Percentiles rank a stretch among this genome's conserved stretches.
phyloP scores from a whole-genome alignment of 257 asterid species.

The Coffea canephora region DNA sequence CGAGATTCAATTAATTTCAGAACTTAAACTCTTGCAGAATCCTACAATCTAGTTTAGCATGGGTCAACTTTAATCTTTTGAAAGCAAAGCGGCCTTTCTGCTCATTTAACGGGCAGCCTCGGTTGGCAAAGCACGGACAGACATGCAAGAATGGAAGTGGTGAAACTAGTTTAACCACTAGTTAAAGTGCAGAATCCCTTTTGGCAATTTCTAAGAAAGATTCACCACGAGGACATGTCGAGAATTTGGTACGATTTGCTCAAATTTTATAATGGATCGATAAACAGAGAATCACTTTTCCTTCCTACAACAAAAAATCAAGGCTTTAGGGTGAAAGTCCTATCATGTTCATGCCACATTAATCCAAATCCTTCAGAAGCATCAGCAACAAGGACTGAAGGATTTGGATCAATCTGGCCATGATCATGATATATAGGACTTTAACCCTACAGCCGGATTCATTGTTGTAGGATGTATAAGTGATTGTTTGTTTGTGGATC shows the following conservation, averaged over 20 bases:
- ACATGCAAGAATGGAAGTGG: neutral
- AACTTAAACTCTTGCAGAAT: neutral
- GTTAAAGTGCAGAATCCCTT: conserved; percentile 6
- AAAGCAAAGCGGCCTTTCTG: neutral
- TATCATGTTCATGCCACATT: too few species aligned
- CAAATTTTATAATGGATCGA: neutral
- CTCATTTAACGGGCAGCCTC: neutral
- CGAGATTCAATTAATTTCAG: too few species aligned
- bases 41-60: neutral
- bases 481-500: too few species aligned
- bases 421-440: too few species aligned
- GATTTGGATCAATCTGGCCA: too few species aligned
- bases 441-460: too few species aligned
- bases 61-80: neutral
- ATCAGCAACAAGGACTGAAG: too few species aligned
- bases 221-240: conserved; percentile 16
- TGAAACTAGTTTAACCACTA: conserved; percentile 2
- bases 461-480: too few species aligned
- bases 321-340: too few species aligned
- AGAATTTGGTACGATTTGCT: conserved; percentile 6
- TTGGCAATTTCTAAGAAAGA: conserved; percentile 13
- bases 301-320: neutral
- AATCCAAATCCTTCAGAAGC: too few species aligned
- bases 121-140: neutral
- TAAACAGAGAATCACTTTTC: neutral